Base-by-base conservation (phyloP, 2,329 filamentous ascomycete genomes). In the Colletotrichum godetiae region DNA sequence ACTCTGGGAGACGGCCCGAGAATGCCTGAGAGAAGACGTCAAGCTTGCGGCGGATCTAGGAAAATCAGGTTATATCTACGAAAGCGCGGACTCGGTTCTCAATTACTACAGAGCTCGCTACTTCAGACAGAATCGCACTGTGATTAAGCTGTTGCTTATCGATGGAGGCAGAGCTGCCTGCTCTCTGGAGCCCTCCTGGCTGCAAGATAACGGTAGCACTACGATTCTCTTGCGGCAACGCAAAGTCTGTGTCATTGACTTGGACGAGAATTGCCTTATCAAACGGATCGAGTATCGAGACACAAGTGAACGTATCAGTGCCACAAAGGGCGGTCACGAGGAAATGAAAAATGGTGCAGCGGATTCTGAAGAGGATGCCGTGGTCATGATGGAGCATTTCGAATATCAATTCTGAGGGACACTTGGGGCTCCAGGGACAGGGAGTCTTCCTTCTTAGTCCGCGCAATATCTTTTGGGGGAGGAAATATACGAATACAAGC, bases 1-100 rank as follows among this genome's bases (percentile, higher is more conserved):
- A 3, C 0, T 33, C 0, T 52, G 42, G 42, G 5, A 6, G 1
- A 15, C 4, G 0, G 11, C 46, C 1, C 0, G 4, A 22, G 1
- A 0, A 1, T 29, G 33, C 24, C 5, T 62, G 19, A 22, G 11
- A 1, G 1, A 24, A 1, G 8, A 52, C 5, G 59, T 6, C 24
- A 62, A 15, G 27, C 24, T 62, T 13, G n/a, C 52, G 5, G 1
- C 0, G 2, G 5, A 1, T 0, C 42, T 62, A 1, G 5, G 0
- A 0, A 7, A 1, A 1, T 29, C 61, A 4, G 15, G 24, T 1
- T 6, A 8, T 7, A 65, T 65, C 5, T 2, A 31, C 10, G 10
- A 3, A 3, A 11, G 10, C 5, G 10, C 22, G 31, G 13, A 29
- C 5, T 0, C 2, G 1, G 35, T 59, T 15, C 19, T 66, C 5